Percentiles rank a stretch among this genome's conserved stretches.
Evolutionary conservation across 139 green algal genomes (phyloP).

Genomic region (Chlorella sp.): DNA sequence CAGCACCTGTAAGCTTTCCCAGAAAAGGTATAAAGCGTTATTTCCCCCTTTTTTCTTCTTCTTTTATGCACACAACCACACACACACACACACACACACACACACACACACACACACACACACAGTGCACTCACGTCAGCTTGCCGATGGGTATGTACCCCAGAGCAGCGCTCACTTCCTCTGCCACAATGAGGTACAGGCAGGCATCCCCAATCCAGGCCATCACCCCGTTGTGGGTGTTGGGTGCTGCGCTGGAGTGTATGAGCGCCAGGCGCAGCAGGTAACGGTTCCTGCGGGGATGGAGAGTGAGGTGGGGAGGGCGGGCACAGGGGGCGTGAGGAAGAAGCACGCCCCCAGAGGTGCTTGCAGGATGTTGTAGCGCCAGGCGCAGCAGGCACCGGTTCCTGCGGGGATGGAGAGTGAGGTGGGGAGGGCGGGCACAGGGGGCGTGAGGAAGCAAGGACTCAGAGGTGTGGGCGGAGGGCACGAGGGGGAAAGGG

Average conservation of each 20-base stretch:
- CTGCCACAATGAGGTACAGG: background rate
- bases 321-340: no score
- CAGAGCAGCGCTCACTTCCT: conserved; percentile 7
- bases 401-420: background rate
- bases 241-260: conserved; percentile 18
- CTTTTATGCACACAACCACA: no score
- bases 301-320: background rate
- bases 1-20: no score
- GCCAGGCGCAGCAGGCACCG: conserved; percentile 31
- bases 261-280: conserved; percentile 27
- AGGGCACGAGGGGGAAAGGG: no score
- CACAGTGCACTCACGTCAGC: background rate
- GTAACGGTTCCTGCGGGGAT: background rate
- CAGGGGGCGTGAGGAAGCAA: no score
- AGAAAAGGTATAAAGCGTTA: no score
- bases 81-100: background rate
- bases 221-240: conserved; percentile 26
- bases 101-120: background rate
- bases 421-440: background rate
- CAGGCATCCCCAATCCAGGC: conserved; percentile 25
- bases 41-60: no score
- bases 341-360: background rate
- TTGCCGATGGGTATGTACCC: conserved; percentile 10
- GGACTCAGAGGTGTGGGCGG: background rate
- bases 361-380: background rate